A percentile compares a stretch with the other conserved stretches of the same genome.
These are phyloP conservation scores for Aureobasidium sp. DNA, from an alignment of 2,329 filamentous ascomycete genomes.

Conservation along the genomic window DNA sequence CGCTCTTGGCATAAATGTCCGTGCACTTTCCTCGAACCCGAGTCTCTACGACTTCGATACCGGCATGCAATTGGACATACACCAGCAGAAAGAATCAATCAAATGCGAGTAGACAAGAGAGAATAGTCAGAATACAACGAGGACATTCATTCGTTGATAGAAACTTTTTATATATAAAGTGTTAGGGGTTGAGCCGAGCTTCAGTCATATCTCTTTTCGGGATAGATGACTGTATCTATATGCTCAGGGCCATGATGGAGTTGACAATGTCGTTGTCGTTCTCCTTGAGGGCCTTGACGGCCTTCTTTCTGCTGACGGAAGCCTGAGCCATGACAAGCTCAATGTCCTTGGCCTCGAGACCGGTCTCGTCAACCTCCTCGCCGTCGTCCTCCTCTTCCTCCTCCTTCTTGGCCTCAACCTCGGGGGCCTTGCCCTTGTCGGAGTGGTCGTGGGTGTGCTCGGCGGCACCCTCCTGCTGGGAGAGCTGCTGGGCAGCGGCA, in stretches of 20 bases:
- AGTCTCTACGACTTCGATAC: conserved; percentile 1
- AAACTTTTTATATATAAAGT: conserved; percentile 14
- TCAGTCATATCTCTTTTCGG: not conserved
- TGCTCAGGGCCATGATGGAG: conserved; percentile 92
- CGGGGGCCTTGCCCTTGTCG: conserved; percentile 66
- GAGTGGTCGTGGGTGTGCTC: conserved; percentile 69
- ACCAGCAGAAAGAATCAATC: too few relatives aligned
- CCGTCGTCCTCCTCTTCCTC: conserved; percentile 81
- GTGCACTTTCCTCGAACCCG: not conserved
- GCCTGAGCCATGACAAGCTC: conserved; percentile 99
- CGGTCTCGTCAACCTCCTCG: conserved; percentile 90
- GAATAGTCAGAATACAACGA: not conserved
- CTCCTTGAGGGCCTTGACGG: conserved; percentile 95
- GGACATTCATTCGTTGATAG: conserved; percentile 2
- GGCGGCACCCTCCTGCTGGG: conserved; percentile 56
- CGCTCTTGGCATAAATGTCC: not conserved
- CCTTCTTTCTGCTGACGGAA: conserved; percentile 94
- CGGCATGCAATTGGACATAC: not conserved
- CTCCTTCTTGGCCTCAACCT: conserved; percentile 55
- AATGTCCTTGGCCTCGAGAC: conserved; percentile 98
- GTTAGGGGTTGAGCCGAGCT: not conserved
- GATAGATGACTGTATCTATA: conserved; percentile 31
- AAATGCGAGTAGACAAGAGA: not conserved
- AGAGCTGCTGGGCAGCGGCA: conserved; percentile 90
- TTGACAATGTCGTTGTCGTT: conserved; percentile 99